Conservation (phyloP, 371 early-diverging fungal genomes). For the Mucor sp. region DNA sequence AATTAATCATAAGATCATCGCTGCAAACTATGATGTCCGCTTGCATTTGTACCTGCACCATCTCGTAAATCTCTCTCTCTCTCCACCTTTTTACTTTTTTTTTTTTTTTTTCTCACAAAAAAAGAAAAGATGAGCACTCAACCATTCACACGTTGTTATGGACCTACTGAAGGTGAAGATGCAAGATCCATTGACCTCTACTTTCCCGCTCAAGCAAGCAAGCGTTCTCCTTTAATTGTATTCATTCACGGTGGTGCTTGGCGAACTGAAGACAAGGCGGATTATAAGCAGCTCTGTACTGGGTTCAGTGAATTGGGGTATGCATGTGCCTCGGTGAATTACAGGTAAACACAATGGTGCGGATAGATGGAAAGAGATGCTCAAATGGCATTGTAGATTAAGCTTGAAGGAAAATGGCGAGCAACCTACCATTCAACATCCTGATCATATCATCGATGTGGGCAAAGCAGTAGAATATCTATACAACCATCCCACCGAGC, state of each 20-base stretch:
- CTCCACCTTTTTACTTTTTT: neutral
- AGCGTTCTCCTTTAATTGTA: conserved; percentile 53
- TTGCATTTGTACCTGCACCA: neutral
- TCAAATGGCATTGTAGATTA: too few relatives aligned
- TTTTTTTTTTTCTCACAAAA: neutral
- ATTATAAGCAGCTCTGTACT: conserved; percentile 51
- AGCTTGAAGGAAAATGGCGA: conserved; percentile 27
- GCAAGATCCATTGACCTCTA: conserved; percentile 35
- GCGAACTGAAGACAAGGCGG: conserved; percentile 75
- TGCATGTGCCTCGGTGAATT: conserved; percentile 71
- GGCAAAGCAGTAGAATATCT: conserved; percentile 55
- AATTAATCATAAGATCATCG: too few relatives aligned
- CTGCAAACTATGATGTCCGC: neutral
- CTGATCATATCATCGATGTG: conserved; percentile 62
- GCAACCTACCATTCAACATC: conserved; percentile 45
- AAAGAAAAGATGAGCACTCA: neutral
- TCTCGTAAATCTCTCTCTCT: neutral
- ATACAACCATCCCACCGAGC: conserved; percentile 11
- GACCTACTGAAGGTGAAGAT: conserved; percentile 3
- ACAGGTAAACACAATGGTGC: conserved; percentile 43
- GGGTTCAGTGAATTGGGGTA: conserved; percentile 43
- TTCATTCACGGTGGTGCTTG: conserved; percentile 88
- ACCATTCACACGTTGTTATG: conserved; percentile 7
- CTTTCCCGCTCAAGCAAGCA: conserved; percentile 5
- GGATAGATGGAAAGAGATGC: neutral